A percentile compares a stretch with the other conserved stretches of the same genome.
phyloP scores from a whole-genome alignment of 257 asterid species.

The Linaria vulgaris region DNA sequence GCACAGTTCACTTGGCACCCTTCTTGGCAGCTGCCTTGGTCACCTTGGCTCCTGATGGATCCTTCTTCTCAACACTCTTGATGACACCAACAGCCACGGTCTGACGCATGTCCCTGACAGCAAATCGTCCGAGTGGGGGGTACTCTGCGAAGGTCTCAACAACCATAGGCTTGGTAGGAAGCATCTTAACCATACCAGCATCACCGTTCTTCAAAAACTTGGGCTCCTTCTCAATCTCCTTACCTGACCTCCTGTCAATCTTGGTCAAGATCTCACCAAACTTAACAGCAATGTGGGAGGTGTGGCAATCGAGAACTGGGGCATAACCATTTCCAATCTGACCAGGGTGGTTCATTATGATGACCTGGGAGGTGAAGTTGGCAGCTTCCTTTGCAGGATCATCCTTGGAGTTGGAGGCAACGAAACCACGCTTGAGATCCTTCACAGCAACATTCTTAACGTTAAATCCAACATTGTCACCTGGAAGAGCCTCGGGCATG shows the following conservation, averaged over 20 bases:
- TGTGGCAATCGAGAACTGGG: conserved; percentile 46
- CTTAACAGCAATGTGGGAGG: conserved; percentile 44
- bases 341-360: conserved; percentile 48
- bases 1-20: conserved; percentile 40
- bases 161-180: conserved; percentile 45
- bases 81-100: conserved; percentile 49
- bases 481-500: conserved; percentile 37
- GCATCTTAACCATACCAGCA: conserved; percentile 40
- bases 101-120: conserved; percentile 49
- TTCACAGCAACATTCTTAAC: conserved; percentile 46
- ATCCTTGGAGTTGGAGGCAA: conserved; percentile 44
- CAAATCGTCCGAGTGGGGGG: conserved; percentile 44
- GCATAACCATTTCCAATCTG: conserved; percentile 44
- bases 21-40: conserved; percentile 52
- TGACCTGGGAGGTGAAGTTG: conserved; percentile 39
- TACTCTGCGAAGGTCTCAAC: conserved; percentile 39
- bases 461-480: conserved; percentile 42
- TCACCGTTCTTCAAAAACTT: conserved; percentile 46
- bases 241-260: conserved; percentile 44
- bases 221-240: conserved; percentile 39
- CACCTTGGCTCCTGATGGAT: conserved; percentile 46
- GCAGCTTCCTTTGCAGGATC: conserved; percentile 45
- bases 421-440: conserved; percentile 45
- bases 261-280: conserved; percentile 39
- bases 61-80: conserved; percentile 45